Base-by-base conservation (phyloP, 1,284 basidiomycete genomes). In the Ustanciosporium gigantosporum region DNA sequence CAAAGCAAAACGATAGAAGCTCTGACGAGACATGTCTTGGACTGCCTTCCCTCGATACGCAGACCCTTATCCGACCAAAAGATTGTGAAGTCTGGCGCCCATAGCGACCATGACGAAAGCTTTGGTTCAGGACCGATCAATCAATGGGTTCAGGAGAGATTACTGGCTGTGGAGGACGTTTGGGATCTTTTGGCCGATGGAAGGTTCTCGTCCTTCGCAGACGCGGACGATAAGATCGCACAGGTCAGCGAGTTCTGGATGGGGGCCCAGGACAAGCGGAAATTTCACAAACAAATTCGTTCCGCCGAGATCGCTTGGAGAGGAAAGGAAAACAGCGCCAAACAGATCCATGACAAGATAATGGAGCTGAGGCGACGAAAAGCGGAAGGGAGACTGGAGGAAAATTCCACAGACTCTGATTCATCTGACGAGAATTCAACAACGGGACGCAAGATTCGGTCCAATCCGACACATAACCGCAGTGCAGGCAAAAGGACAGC, bases 201-300 rank as follows among this genome's bases (percentile, higher is more conserved):
- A 3, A 25, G 41, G 9, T 39, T 52, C 25, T 48, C 44, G 2
- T 31, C 21, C n/a, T 14, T 15, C 11, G 17, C 36, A 9, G 9
- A 7, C 11, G 35, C 15, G 5, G 19, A 43, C 11, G 34, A 6
- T 15, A 19, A 44, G 2, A 14, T 43, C 4, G 21, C n/a, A 4
- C 38, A 27, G 22, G 36, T 44, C n/a, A 31, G 31, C 25, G 61
- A 65, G 21, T 65, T 65, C 36, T 65, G 61, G 61, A 59, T 65
- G 61, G 46, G 38, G 27, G 20, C 25, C 5, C 27, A 37, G 3
- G 50, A 65, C 15, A 40, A 42, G 8, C 58, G 39, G 25, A 36
- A 47, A n/a, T 64, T 46, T 17, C 43, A 49, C 6, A 57, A 45
- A 42, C 53, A 64, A 23, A 20, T 57, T 9, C 37, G 44, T 23